Percentiles rank a stretch among this genome's conserved stretches.
phyloP scores from a whole-genome alignment of 768 basidiomycete species.

The Russula olivacea region DNA sequence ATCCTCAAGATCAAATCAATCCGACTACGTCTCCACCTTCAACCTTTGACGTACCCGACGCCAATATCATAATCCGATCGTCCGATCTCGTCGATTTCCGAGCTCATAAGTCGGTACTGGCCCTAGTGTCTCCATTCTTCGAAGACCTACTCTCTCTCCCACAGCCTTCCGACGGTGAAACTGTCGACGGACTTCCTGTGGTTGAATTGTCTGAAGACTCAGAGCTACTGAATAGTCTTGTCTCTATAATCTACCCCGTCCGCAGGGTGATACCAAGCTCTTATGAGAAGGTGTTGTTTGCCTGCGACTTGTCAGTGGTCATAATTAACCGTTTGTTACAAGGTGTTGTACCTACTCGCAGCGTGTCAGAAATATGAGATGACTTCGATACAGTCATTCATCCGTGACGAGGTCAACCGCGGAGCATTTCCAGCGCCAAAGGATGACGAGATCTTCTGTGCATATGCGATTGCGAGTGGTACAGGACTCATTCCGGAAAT shows the following conservation, averaged over 20 bases:
- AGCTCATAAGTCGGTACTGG: slow-evolving; percentile 2
- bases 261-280: background rate
- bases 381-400: background rate
- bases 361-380: slow-evolving; percentile 29
- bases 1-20: background rate
- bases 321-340: too few species aligned
- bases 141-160: background rate
- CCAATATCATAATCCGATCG: background rate
- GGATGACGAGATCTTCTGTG: background rate
- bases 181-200: background rate
- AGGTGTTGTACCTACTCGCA: slow-evolving; percentile 11
- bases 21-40: too few species aligned
- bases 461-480: background rate
- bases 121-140: slow-evolving; percentile 2
- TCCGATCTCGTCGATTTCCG: background rate
- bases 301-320: background rate
- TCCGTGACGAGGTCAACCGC: background rate
- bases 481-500: background rate
- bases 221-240: too few species aligned
- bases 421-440: background rate
- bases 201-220: background rate
- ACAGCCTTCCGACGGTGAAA: background rate
- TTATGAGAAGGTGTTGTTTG: background rate
- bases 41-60: background rate
- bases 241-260: background rate